Conservation (phyloP, 257 asterid genomes). For the Jasminum sambac region DNA sequence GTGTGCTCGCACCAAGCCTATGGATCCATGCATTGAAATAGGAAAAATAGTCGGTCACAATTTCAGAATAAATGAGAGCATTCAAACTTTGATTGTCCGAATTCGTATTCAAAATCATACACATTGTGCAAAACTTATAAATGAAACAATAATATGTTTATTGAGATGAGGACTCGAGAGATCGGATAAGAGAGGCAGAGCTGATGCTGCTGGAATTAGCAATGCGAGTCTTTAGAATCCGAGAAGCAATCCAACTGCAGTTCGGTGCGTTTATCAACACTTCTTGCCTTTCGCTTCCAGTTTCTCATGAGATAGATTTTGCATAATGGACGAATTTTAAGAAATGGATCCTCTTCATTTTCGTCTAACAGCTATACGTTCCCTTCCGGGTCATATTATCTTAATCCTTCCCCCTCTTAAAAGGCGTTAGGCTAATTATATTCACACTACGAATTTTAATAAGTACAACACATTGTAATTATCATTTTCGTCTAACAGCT, state of each 20-base stretch:
- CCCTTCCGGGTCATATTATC: too few relatives aligned
- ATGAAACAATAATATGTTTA: neutral
- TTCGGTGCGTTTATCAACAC: conserved; percentile 45
- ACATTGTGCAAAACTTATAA: neutral
- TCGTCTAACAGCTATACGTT: too few relatives aligned
- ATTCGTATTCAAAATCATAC: conserved; percentile 1
- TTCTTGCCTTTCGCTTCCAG: conserved; percentile 36
- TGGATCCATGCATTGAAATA: conserved; percentile 22
- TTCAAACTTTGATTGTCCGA: too few relatives aligned
- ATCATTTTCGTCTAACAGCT: too few relatives aligned
- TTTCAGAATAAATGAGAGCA: neutral
- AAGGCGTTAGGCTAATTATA: too few relatives aligned
- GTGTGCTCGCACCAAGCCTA: conserved; percentile 92
- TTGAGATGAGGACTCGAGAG: conserved; percentile 47
- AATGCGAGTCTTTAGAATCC: conserved; percentile 71
- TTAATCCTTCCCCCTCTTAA: too few relatives aligned
- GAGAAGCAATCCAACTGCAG: conserved; percentile 84
- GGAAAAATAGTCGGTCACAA: neutral
- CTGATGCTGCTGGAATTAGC: conserved; percentile 91
- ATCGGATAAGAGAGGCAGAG: conserved; percentile 92
- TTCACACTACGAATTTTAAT: too few relatives aligned
- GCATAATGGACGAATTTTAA: conserved; percentile 65
- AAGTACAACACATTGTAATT: too few relatives aligned
- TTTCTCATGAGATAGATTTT: conserved; percentile 40
- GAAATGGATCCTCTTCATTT: conserved; percentile 56